Conservation (phyloP, 805 yeast species). For the Blastobotrys parvus region DNA sequence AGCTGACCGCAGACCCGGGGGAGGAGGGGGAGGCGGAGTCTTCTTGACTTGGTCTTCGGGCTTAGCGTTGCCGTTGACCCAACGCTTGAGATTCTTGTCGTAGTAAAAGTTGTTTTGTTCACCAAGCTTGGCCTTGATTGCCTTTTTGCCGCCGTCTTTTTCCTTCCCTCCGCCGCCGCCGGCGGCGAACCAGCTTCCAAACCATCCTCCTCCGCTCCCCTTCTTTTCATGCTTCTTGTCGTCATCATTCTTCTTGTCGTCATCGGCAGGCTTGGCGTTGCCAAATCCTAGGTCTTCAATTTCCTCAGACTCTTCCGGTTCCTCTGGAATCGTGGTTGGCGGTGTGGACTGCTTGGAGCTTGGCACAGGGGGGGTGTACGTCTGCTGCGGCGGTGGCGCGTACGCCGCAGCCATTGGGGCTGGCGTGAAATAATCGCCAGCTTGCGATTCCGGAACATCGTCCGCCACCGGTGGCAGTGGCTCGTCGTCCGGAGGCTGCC, state of each 20-base stretch:
- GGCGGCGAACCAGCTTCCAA: constrained; percentile 55
- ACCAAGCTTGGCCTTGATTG: constrained; percentile 80
- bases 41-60: constrained; percentile 29
- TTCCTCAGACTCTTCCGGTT: constrained; percentile 10
- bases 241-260: constrained; percentile 16
- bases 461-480: constrained; percentile 4
- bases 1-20: constrained; percentile 32
- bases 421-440: constrained; percentile 10
- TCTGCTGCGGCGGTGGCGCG: constrained; percentile 6
- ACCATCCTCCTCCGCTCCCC: constrained; percentile 32
- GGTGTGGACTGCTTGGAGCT: constrained; percentile 4
- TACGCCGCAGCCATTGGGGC: constrained; percentile 4
- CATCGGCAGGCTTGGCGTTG: constrained; percentile 10
- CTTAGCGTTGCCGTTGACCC: constrained; percentile 69
- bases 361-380: constrained; percentile 4
- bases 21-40: constrained; percentile 69
- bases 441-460: constrained; percentile 10
- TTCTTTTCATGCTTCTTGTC: constrained; percentile 21
- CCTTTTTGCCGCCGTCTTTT: constrained; percentile 60
- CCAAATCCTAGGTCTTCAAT: constrained; percentile 19
- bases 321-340: constrained; percentile 6
- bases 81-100: constrained; percentile 76
- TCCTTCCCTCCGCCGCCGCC: constrained; percentile 29
- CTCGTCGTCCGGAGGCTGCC: constrained; percentile 12
- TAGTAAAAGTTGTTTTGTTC: constrained; percentile 64